phyloP scores from a whole-genome alignment of 1,284 basidiomycete species.

The Leucoagaricus sp. region DNA sequence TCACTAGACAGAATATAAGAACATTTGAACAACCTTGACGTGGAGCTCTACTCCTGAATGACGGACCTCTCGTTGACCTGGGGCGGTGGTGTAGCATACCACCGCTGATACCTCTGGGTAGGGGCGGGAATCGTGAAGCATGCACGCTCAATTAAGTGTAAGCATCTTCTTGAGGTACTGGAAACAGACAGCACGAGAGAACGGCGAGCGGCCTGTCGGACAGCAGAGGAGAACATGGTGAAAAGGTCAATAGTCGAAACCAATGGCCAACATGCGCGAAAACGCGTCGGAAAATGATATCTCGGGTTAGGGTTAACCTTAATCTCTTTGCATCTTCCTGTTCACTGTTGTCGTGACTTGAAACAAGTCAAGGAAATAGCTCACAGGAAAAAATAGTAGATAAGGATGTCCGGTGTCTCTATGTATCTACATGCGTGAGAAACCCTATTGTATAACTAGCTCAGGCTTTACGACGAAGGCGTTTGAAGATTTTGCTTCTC shows the following conservation, averaged over 20 bases:
- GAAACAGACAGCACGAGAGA: conserved; percentile 12
- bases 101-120: conserved; percentile 27
- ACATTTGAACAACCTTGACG: not conserved
- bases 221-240: conserved; percentile 29
- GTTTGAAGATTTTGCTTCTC: conserved; percentile 53
- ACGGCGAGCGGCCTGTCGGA: conserved; percentile 28
- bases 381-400: not conserved
- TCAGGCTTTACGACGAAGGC: conserved; percentile 16
- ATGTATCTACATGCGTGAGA: not conserved
- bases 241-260: not conserved
- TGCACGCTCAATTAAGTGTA: not conserved
- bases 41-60: conserved; percentile 1
- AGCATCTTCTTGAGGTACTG: not conserved
- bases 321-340: not conserved
- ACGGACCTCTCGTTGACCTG: conserved; percentile 49
- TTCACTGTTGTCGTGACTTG: not conserved
- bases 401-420: not conserved
- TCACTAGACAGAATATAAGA: conserved; percentile 37
- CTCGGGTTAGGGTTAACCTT: conserved; percentile 31
- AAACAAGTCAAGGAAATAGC: not conserved
- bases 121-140: not conserved
- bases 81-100: conserved; percentile 48
- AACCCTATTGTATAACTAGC: not conserved
- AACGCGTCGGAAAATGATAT: conserved; percentile 16
- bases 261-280: conserved; percentile 7